phyloP scores from a whole-genome alignment of 495 filamentous ascomycete species.

The Cercophora sp. region DNA sequence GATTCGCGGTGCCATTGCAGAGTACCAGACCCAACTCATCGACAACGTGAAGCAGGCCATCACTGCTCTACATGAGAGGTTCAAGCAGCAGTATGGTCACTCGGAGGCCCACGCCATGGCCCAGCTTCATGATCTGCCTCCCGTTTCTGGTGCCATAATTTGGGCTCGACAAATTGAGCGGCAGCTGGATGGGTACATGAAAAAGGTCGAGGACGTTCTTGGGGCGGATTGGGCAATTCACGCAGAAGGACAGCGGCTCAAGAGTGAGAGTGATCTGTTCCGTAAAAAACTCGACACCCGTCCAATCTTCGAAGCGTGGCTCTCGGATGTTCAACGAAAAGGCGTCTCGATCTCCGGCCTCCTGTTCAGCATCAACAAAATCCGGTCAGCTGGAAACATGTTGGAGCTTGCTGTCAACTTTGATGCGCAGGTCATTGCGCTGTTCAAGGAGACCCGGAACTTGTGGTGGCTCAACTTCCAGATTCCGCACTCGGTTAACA shows the following conservation, averaged over 20 bases:
- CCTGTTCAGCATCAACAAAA: slow-evolving; percentile 83
- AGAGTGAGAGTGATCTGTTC: slow-evolving; percentile 83
- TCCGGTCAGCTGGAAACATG: slow-evolving; percentile 78
- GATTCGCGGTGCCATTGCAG: slow-evolving; percentile 93
- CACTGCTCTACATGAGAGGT: slow-evolving; percentile 84
- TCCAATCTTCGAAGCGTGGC: slow-evolving; percentile 91
- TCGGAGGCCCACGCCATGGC: slow-evolving; percentile 98
- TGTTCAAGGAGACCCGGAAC: slow-evolving; percentile 99
- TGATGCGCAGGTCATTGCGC: slow-evolving; percentile 88
- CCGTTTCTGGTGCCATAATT: slow-evolving; percentile 92
- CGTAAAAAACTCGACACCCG: slow-evolving; percentile 92
- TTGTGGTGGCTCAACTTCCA: slow-evolving; percentile 88
- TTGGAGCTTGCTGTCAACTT: slow-evolving; percentile 93
- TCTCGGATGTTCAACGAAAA: slow-evolving; percentile 78
- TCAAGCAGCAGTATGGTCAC: slow-evolving; percentile 97
- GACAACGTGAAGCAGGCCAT: slow-evolving; percentile 97
- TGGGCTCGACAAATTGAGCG: slow-evolving; percentile 96
- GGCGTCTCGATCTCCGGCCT: slow-evolving; percentile 87
- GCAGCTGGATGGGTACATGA: slow-evolving; percentile 93
- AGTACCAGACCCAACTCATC: slow-evolving; percentile 96
- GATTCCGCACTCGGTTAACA: slow-evolving; percentile 90
- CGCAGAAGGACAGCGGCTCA: slow-evolving; percentile 89
- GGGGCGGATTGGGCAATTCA: slow-evolving; percentile 92
- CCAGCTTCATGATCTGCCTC: slow-evolving; percentile 88
- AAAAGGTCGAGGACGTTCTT: slow-evolving; percentile 92